Evolutionary conservation across 139 green algal genomes (phyloP), one percentile per base, ranked within the genome.

Genomic region (Haematococcus lacustris): DNA sequence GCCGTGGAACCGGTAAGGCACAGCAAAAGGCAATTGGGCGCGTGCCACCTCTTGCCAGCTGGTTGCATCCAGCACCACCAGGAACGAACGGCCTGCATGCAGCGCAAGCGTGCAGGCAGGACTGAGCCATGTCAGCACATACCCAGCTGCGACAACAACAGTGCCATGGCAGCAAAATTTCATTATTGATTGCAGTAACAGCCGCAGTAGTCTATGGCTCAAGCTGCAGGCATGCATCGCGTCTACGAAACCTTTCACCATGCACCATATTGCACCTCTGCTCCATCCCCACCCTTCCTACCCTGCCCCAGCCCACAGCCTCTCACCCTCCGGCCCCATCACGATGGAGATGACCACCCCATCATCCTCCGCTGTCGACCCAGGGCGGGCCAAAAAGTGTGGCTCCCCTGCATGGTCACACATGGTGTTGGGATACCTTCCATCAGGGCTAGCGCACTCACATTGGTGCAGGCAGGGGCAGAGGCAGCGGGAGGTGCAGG

Each of bases 41-140:
- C 47, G 47, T 57, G 47, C 47, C 61, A 89, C 34, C 83, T 95
- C 90, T 35, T 75, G 34, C 67, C 80, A 82, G 25, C 26, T 85
- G 9, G 2, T 3, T 0, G 76, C 90, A 72, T 96, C 90, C 70
- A 96, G 76, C 50, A 89, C 83, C 35, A 93, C 32, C 74, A 96
- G 41, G 6, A 80, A 82, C 4, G 85, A 72, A 9, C 32, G 30
- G 60, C 60, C 60, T 66, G 60, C 60, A 32, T 28, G 32, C 25
- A 32, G 30, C 26, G 21, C 57, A 37, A 33, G 3, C 6, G 33
- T 17, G 60, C 21, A 41, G 60, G 60, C 3, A 17, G 30, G 9
- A 3, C n/a, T 17, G 60, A 3, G 60, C 21, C 30, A 39, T 32
- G 4, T 64, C n/a, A n/a, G n/a, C n/a, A n/a, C n/a, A n/a, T n/a